Evolutionary conservation across 106 monocot species (phyloP), one percentile per base, ranked within the genome.

Genomic region (Allium cepa): DNA sequence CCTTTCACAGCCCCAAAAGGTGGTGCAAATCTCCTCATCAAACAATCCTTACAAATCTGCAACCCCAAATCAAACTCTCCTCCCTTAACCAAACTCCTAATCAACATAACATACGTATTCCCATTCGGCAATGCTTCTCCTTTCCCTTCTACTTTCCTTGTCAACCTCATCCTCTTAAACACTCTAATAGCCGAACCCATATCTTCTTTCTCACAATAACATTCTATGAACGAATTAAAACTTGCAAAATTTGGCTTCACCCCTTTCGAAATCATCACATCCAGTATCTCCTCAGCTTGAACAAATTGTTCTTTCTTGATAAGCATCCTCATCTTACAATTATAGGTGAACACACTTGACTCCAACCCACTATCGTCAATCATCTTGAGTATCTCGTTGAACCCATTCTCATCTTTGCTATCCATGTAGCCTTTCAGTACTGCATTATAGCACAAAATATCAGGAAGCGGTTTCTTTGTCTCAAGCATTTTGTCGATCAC

Each of bases 181-280:
- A 85, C 71, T 49, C 60, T 71, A 9, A 79, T 22, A 0, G 88
- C 92, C 1, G 69, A 66, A 1, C 47, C 61, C 10, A 75, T 50
- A 48, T 83, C 67, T 15, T 80, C 80, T 52, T 77, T 78, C 61
- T 76, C 69, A 72, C 90, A 87, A 69, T 74, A 82, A 22, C 76
- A 80, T n/a, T 60, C 69, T 1, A 90, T 69, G 10, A 94, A 3
- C 14, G 68, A 17, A 71, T 83, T 87, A 68, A 82, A 90, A 4
- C 71, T 82, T 13, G 60, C 46, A 47, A 67, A 12, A 70, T 85
- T 81, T 3, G 90, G 82, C 7, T 66, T 56, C 47, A 87, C 56
- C 4, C 72, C 90, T 59, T 71, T 78, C 0, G 73, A 49, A n/a
- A 58, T 68, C 87, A 94, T 83, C 60, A 71, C 75, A 8, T 87